Evolutionary conservation across 1,284 basidiomycete species (phyloP), one percentile per base, ranked within the genome.

Genomic region (Heterobasidion irregulare): DNA sequence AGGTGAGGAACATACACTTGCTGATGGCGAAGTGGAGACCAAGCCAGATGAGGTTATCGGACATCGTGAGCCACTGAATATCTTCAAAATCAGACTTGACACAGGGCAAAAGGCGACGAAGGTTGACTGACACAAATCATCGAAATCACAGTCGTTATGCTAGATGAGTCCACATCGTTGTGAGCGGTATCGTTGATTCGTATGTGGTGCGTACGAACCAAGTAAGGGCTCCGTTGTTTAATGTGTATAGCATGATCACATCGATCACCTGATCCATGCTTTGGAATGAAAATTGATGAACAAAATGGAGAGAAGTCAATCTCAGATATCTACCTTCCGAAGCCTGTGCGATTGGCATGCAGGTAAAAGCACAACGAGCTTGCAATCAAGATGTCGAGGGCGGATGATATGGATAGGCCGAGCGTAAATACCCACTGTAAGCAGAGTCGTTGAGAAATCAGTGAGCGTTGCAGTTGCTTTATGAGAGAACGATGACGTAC

Each of bases 201-300:
- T 4, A 26, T 26, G 26, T 5, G 26, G 26, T 26, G 26, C 26
- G 4, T 4, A 53, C 66, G 54, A 55, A 77, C 78, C 70, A 73
- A 9, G 79, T 81, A 8, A 81, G 58, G 3, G 71, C 62, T 3
- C 79, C 80, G 3, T 75, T 82, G 57, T 82, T 79, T 10, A 82
- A 64, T 0, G 80, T 76, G 55, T 82, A 82, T 2, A 80, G 54
- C 49, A 77, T 79, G 51, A 82, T 63, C 0, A 69, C 64, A 55
- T 81, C 77, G 36, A 82, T 70, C 44, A 80, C 65, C 38, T 74
- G 69, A 48, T 75, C 73, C 72, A 80, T 74, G 50, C 78, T 79
- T 19, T 7, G 15, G 32, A 3, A 52, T 33, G 18, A 8, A 12
- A 18, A 19, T 47, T 32, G 6, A 33, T 34, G 6, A 32, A 4